Base-by-base conservation (phyloP, 106 monocot genomes). In the Dendrobium huoshanense region DNA sequence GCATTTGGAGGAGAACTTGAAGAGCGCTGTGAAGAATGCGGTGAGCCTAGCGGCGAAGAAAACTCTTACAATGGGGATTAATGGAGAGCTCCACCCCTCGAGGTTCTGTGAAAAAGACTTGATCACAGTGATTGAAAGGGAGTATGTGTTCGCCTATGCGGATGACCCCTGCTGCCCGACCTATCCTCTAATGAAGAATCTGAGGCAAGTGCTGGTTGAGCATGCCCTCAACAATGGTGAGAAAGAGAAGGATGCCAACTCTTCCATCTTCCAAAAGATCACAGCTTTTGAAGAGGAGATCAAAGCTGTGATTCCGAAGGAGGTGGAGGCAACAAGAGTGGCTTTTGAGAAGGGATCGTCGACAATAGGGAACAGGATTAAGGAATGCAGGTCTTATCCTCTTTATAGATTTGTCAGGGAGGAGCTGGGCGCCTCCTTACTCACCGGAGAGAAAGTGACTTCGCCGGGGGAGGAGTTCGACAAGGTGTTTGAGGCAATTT, bases 91-190 rank as follows among this genome's bases (percentile, higher is more conserved):
- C 81, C 97, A 92, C 75, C 88, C 87, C 3, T 90, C 97, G 13
- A 84, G 97, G 74, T 98, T 98, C 82, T 94, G 94, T 67, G 97
- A 98, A 86, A 94, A 94, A 84, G 97, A 94, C 77, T 78, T 98
- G 77, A 86, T 92, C 83, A 88, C 76, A 79, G 85, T 87, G 25
- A 85, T 98, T 45, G 97, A 98, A 33, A 79, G 88, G 11, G 97
- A 98, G 87, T 77, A 88, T 59, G 91, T 92, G n/a, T 94, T 94
- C 78, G 81, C 85, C 75, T 92, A 92, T 80, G 78, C 80, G 0
- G 92, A 92, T 18, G 92, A 92, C 64, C 92, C 92, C 4, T 90
- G 92, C 88, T 88, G 90, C 90, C 44, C 82, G 5, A 85, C 85
- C 9, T 92, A 92, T 77, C 87, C 87, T 9, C 73, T 92, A 72